These are phyloP conservation scores for Tricholoma bakamatsutake DNA, from an alignment of 768 basidiomycete species.

Conservation along the genomic window DNA sequence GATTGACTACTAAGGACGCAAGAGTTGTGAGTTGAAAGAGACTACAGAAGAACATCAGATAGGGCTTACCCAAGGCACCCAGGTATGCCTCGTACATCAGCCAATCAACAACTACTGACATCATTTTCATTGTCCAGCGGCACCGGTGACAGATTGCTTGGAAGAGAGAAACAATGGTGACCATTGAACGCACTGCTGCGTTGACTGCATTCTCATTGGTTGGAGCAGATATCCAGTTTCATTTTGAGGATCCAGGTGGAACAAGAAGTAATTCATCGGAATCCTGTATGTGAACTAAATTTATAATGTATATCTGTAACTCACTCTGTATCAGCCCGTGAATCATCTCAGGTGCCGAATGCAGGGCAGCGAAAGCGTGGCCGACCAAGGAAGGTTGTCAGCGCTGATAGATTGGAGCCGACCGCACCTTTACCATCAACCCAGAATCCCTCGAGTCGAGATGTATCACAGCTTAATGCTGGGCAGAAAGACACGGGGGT, in stretches of 20 bases:
- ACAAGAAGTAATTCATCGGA: neutral
- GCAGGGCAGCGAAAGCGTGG: neutral
- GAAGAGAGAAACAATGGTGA: neutral
- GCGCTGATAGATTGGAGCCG: neutral
- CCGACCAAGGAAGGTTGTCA: neutral
- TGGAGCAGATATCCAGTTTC: neutral
- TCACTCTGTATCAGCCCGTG: neutral
- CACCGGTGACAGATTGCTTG: neutral
- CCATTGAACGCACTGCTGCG: neutral
- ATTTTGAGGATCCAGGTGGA: neutral
- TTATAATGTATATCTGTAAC: neutral
- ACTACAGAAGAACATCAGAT: no score
- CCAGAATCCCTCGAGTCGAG: no score
- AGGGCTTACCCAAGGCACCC: no score
- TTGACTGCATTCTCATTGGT: neutral
- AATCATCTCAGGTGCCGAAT: neutral
- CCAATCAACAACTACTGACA: neutral
- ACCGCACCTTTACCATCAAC: neutral
- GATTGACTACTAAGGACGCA: no score
- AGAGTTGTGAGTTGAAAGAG: no score
- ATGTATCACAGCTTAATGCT: no score
- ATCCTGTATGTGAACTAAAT: neutral
- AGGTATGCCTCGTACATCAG: neutral
- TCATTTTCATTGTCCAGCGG: neutral
- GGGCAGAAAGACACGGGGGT: no score